Evolutionary conservation across 164 flowering plant genomes (phyloP).

Genomic region (Magnolia changhungtana): DNA sequence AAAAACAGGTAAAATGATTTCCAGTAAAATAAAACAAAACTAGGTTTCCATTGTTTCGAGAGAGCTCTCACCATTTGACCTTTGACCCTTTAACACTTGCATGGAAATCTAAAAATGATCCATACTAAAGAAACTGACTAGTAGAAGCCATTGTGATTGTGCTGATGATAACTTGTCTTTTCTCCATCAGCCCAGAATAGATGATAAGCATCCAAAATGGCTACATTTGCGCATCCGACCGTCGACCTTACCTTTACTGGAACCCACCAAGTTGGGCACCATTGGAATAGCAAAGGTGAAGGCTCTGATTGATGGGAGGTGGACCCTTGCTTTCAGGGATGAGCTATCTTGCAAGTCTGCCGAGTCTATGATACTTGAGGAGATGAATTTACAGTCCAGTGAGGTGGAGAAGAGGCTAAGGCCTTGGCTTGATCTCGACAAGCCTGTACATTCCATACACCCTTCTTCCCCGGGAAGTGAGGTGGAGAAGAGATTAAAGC

Average conservation of each 20-base stretch:
- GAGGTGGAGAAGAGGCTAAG: constrained; percentile 73
- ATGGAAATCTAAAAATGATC: too few species aligned
- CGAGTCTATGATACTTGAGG: constrained; percentile 66
- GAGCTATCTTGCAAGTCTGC: constrained; percentile 74
- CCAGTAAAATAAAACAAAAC: too few species aligned
- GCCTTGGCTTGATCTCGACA: constrained; percentile 56
- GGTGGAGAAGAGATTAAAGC: constrained; percentile 56
- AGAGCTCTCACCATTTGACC: too few species aligned
- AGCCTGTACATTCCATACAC: constrained; percentile 21
- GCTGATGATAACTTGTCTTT: neutral
- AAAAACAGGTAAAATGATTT: too few species aligned
- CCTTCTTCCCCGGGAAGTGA: constrained; percentile 6
- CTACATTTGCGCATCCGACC: constrained; percentile 92
- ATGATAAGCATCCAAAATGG: constrained; percentile 87
- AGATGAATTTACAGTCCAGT: constrained; percentile 43
- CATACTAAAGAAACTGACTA: too few species aligned
- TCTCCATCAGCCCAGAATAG: constrained; percentile 67
- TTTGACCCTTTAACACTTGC: too few species aligned
- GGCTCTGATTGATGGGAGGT: constrained; percentile 84
- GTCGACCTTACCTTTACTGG: constrained; percentile 57
- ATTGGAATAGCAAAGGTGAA: constrained; percentile 44
- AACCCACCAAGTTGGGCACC: constrained; percentile 35
- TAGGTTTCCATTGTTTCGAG: too few species aligned
- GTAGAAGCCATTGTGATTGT: neutral
- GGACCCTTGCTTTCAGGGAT: constrained; percentile 91